Evolutionary conservation across 2,329 filamentous ascomycete genomes (phyloP), one percentile per base, ranked within the genome.

Genomic region (Seiridium cupressi): DNA sequence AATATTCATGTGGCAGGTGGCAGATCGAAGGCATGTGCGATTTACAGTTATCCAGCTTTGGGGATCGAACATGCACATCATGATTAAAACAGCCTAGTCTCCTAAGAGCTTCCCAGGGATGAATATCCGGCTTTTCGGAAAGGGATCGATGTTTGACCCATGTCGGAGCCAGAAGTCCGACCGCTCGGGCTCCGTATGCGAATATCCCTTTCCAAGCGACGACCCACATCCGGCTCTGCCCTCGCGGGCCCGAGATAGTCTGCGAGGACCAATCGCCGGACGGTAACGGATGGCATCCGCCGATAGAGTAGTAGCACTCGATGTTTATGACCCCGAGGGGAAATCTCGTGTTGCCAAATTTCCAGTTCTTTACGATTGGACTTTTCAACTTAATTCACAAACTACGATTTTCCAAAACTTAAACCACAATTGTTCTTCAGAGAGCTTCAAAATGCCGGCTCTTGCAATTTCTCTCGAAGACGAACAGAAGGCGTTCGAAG

Each of bases 401-500:
- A 7, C 5, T 35, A 35, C 48, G n/a, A 53, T 38, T 32, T 0
- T 32, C 26, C 11, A 44, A 6, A 42, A 9, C n/a, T 44, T 36
- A 8, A 38, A 26, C 2, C 48, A 18, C 9, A 4, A 31, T 18
- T 31, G 26, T 42, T n/a, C 9, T 13, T 35, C 51, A 7, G 44
- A 49, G 9, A 42, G 10, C 1, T 34, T 31, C 54, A 53, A 35
- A 18, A 67, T 68, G 67, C 59, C 65, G 5, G 44, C 57, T 51
- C 56, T 63, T 44, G 61, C 60, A 11, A 62, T 65, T 34, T 60
- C 61, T 42, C 38, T 68, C 10, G 67, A 68, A 11, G 62, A 58
- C 11, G 72, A 73, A 55, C 69, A 75, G 60, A 63, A 66, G 47
- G 63, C 62, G 3, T 76, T 76, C 54, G 68, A 75, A 49, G 65